Evolutionary conservation across 306 rosid species (phyloP), one percentile per base, ranked within the genome.

Genomic region (Canavalia gladiata): DNA sequence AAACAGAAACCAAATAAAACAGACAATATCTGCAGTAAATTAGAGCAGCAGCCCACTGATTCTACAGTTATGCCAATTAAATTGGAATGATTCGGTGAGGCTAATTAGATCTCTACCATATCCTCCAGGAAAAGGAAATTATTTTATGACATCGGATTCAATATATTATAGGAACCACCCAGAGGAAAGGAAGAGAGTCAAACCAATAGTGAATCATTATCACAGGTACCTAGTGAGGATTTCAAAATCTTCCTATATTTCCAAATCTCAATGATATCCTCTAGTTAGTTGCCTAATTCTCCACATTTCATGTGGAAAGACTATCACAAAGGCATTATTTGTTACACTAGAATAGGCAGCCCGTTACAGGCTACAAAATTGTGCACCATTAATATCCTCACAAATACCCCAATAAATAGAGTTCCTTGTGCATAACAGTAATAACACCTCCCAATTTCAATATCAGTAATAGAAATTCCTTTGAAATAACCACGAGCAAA

Each of bases 381-480:
- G 11, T 65, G 71, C 71, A 65, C 30, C 12, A 39, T 7, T 39
- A n/a, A 31, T 50, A 65, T 65, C 31, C 4, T 18, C 25, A 18
- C 42, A 39, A 39, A 39, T 4, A 39, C 42, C 42, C 42, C 25
- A 39, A 41, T 65, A 65, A 64, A 39, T 11, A 42, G 51, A 18
- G 72, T 67, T 42, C 37, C 52, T 8, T 18, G 12, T 49, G 7
- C 7, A 6, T 39, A 42, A 67, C 4, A 67, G 54, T 28, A 67
- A 42, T 42, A 42, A 42, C 35, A 43, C 34, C 72, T 66, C 70
- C 70, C 50, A 66, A 18, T 18, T 66, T 68, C 59, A 57, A 37
- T 65, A 43, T 78, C 52, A 69, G 62, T 10, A 45, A 58, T 45
- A 69, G 37, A 79, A 68, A 67, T 29, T 54, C 55, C 84, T 30